Evolutionary conservation across 1,284 basidiomycete species (phyloP), one percentile per base, ranked within the genome.

Genomic region (Vanrija humicola): DNA sequence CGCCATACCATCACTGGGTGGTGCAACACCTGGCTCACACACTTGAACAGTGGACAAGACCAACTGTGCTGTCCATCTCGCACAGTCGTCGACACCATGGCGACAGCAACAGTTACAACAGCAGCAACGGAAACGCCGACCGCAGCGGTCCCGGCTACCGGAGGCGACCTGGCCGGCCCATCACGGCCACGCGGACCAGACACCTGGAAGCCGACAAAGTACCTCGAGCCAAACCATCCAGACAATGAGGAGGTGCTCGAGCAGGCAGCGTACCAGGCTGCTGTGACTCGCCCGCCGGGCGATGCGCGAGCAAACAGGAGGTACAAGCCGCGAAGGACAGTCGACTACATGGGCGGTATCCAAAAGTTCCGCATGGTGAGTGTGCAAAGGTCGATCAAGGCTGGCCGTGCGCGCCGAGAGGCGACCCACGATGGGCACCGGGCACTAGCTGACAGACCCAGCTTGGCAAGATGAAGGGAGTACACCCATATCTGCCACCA

Each of bases 281-380:
- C 89, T 3, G 86, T 79, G n/a, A 75, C 73, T 1, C 61, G 59
- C 62, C 75, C 47, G 63, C 67, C 62, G 23, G 70, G 67, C 29
- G 67, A 69, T 58, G 66, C 64, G 82, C 34, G 91, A 83, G 76
- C 80, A 6, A 82, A 90, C 61, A 90, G 92, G 79, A 92, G 93
- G 78, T 92, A 91, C 54, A 83, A 92, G 64, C 93, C 95, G 19
- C 80, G 95, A 57, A 79, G 92, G 72, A 98, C 95, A 15, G 91
- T 98, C 14, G 95, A 98, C 77, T 96, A 93, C 70, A 89, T 89
- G 66, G 91, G 91, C 25, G 85, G 86, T 2, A 81, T 95, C 71
- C 88, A 88, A 16, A 82, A 89, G 60, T 95, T 88, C 88, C 77
- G 81, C 50, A 74, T 91, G 78, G 90, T 93, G 68, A 61, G 87